phyloP scores from a whole-genome alignment of 768 basidiomycete species.

The Heimioporus sp. region DNA sequence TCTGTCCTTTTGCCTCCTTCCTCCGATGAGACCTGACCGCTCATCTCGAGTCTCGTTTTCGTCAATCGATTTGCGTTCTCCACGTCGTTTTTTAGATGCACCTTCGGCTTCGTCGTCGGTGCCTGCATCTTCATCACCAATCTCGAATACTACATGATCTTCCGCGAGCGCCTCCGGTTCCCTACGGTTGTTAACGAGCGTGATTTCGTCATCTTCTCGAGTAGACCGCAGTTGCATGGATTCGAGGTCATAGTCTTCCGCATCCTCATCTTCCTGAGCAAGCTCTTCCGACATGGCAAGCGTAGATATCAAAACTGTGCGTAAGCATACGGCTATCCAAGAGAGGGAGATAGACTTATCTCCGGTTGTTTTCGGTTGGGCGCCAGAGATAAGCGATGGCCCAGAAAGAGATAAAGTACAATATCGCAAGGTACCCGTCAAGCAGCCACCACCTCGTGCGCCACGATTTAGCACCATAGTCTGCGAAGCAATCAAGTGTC shows the following conservation, averaged over 20 bases:
- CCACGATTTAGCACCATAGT: slow-evolving; percentile 93
- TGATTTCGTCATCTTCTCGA: slow-evolving; percentile 63
- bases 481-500: slow-evolving; percentile 37
- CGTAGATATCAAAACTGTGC: slow-evolving; percentile 44
- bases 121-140: slow-evolving; percentile 77
- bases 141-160: slow-evolving; percentile 85
- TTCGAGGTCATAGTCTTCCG: slow-evolving; percentile 89
- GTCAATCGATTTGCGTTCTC: slow-evolving; percentile 40
- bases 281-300: slow-evolving; percentile 96
- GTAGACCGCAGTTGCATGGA: slow-evolving; percentile 56
- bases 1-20: slow-evolving; percentile 33
- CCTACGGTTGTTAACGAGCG: slow-evolving; percentile 62
- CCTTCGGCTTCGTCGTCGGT: slow-evolving; percentile 62
- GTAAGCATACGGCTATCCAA: slow-evolving; percentile 14
- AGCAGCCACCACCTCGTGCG: slow-evolving; percentile 91
- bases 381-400: slow-evolving; percentile 91
- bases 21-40: slow-evolving; percentile 62
- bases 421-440: slow-evolving; percentile 89
- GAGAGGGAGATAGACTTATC: slow-evolving; percentile 48
- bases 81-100: slow-evolving; percentile 48
- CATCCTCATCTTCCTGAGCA: slow-evolving; percentile 92
- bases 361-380: slow-evolving; percentile 85
- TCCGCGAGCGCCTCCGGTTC: slow-evolving; percentile 49
- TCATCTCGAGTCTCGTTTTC: slow-evolving; percentile 54
- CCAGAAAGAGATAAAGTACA: slow-evolving; percentile 81